Evolutionary conservation across 345 rosid genomes (phyloP).

Genomic region (Lepidium didymum): DNA sequence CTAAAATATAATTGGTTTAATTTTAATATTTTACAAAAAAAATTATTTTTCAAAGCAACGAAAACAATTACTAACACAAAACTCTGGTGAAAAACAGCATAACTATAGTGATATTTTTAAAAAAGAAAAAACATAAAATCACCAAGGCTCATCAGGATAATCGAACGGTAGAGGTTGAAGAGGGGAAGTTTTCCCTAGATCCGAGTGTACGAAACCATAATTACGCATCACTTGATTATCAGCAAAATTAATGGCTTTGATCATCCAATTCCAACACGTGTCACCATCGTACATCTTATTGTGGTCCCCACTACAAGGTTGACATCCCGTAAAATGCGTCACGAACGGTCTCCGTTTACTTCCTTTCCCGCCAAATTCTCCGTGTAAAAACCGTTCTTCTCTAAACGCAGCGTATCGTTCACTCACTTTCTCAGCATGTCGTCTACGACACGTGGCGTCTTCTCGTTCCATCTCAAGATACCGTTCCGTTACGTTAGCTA

Average conservation of each 20-base stretch:
- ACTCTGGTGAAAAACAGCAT: no score
- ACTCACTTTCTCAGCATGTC: constrained; percentile 91
- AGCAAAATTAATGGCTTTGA: constrained; percentile 83
- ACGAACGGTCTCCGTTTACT: constrained; percentile 72
- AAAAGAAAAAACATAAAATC: no score
- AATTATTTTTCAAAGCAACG: no score
- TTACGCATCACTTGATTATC: constrained; percentile 87
- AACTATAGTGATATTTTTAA: no score
- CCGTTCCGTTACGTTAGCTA: constrained; percentile 48
- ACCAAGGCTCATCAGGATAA: constrained; percentile 82
- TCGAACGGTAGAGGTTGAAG: constrained; percentile 62
- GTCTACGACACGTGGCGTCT: constrained; percentile 40
- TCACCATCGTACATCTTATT: constrained; percentile 69
- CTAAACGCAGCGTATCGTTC: constrained; percentile 58
- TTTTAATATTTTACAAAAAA: no score
- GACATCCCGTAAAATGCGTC: constrained; percentile 94
- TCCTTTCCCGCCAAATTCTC: constrained; percentile 47
- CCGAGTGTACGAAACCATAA: constrained; percentile 72
- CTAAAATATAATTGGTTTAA: no score
- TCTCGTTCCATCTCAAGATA: constrained; percentile 45
- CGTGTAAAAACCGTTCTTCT: constrained; percentile 45
- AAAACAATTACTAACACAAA: no score
- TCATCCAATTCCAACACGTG: constrained; percentile 71
- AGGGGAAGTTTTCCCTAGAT: constrained; percentile 46
- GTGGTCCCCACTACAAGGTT: constrained; percentile 89